Conservation (phyloP, 108 stramenopile genomes). For the Ochromonas danica region DNA sequence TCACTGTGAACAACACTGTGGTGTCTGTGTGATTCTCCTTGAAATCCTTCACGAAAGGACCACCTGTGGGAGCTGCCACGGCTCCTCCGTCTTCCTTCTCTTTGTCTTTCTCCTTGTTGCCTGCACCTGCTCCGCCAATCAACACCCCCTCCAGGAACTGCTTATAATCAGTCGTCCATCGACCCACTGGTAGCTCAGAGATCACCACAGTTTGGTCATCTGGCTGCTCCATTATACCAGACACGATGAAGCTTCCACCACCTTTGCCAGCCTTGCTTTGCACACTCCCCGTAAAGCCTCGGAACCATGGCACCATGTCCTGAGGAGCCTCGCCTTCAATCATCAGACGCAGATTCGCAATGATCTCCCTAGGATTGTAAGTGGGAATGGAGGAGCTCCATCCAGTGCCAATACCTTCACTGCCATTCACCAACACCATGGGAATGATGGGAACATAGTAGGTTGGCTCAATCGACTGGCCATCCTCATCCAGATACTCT, state of each 20-base stretch:
- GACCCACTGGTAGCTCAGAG: slow-evolving; percentile 78
- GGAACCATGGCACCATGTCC: slow-evolving; percentile 43
- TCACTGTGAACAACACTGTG: slow-evolving; percentile 68
- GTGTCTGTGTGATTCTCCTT: slow-evolving; percentile 79
- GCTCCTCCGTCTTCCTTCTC: too few species aligned
- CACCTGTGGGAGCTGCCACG: background rate
- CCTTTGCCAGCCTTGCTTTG: slow-evolving; percentile 34
- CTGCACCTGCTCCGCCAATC: slow-evolving; percentile 56
- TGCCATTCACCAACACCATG: slow-evolving; percentile 78
- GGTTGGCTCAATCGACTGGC: slow-evolving; percentile 88
- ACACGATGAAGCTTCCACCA: slow-evolving; percentile 34
- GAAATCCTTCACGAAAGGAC: slow-evolving; percentile 56
- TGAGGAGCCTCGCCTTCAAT: slow-evolving; percentile 61
- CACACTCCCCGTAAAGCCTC: slow-evolving; percentile 31
- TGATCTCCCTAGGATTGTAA: slow-evolving; percentile 73
- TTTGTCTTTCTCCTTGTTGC: slow-evolving; percentile 41
- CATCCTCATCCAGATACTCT: slow-evolving; percentile 90
- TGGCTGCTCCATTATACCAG: slow-evolving; percentile 55
- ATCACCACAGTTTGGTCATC: slow-evolving; percentile 62
- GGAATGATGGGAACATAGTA: slow-evolving; percentile 86
- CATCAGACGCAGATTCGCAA: slow-evolving; percentile 68
- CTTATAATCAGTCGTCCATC: slow-evolving; percentile 83
- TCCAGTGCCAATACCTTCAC: slow-evolving; percentile 90
- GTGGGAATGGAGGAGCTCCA: slow-evolving; percentile 84
- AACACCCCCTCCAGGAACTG: slow-evolving; percentile 63